Evolutionary conservation across 306 rosid genomes (phyloP).

Genomic region (Lathyrus sativus): DNA sequence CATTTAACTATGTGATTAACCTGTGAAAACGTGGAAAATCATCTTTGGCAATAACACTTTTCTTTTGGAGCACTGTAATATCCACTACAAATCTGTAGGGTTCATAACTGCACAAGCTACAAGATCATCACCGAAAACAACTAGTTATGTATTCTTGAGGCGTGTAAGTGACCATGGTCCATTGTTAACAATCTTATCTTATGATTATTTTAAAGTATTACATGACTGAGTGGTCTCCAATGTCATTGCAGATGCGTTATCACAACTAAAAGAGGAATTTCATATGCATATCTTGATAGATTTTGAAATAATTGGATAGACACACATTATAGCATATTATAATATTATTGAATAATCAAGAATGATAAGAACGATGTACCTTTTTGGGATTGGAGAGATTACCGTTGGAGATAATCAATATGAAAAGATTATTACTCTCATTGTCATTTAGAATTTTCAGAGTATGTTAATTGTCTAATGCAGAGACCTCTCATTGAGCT

Average conservation of each 20-base stretch:
- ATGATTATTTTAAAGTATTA: conserved; percentile 20
- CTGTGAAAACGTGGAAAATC: conserved; percentile 77
- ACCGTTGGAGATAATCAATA: no score
- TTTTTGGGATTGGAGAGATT: no score
- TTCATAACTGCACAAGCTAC: conserved; percentile 85
- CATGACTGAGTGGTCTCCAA: conserved; percentile 12
- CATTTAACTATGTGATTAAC: no score
- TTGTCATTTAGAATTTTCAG: no score
- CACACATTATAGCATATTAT: no score
- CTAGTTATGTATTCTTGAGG: conserved; percentile 94
- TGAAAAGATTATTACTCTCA: no score
- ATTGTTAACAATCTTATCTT: conserved; percentile 48
- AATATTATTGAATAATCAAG: no score
- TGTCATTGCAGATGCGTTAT: conserved; percentile 75
- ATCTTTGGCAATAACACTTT: conserved; percentile 97
- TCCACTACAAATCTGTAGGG: conserved; percentile 86
- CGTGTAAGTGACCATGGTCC: conserved; percentile 36
- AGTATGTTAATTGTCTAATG: no score
- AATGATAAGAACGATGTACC: no score
- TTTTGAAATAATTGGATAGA: no score
- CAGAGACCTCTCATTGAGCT: no score
- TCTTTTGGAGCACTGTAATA: conserved; percentile 87
- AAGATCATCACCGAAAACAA: conserved; percentile 87
- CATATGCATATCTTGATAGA: no score
- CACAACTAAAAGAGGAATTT: conserved; percentile 31